phyloP scores from a whole-genome alignment of 495 filamentous ascomycete genomes.

The Venustampulla echinocandica region DNA sequence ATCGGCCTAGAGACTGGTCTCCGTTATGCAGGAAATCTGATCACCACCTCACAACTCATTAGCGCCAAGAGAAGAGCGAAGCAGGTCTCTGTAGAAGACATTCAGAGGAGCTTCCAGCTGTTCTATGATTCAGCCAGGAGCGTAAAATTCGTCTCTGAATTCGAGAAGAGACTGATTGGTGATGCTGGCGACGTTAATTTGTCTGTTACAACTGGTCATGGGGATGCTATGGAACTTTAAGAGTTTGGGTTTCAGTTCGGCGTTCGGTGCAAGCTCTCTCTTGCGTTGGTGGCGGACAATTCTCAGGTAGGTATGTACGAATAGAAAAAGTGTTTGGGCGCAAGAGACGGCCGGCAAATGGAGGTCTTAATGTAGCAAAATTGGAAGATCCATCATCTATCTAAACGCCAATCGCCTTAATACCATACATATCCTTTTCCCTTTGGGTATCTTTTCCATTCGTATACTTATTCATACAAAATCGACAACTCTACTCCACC shows the following conservation, averaged over 20 bases:
- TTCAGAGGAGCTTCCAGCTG: slow-evolving; percentile 83
- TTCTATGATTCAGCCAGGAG: slow-evolving; percentile 87
- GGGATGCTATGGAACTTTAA: slow-evolving; percentile 79
- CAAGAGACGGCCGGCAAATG: not conserved
- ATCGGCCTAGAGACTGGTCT: slow-evolving; percentile 90
- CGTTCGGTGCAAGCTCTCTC: slow-evolving; percentile 5
- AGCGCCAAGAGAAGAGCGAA: slow-evolving; percentile 65
- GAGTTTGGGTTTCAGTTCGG: slow-evolving; percentile 26
- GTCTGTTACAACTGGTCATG: slow-evolving; percentile 49
- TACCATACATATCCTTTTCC: not conserved
- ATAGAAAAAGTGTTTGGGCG: slow-evolving; percentile 9
- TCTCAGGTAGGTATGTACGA: not conserved
- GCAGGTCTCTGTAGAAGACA: slow-evolving; percentile 77
- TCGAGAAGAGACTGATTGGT: slow-evolving; percentile 87
- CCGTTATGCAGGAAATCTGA: slow-evolving; percentile 89
- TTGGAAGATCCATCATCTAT: too few relatives aligned
- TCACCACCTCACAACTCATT: slow-evolving; percentile 83
- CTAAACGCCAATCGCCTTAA: too few relatives aligned
- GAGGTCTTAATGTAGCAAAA: not conserved
- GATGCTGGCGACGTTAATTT: slow-evolving; percentile 74
- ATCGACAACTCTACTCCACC: slow-evolving; percentile 53
- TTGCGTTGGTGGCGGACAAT: slow-evolving; percentile 1
- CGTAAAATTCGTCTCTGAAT: slow-evolving; percentile 81
- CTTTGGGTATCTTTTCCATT: slow-evolving; percentile 12
- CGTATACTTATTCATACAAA: slow-evolving; percentile 42